Evolutionary conservation across 768 basidiomycete species (phyloP).

Genomic region (Lactifluus subvellereus): DNA sequence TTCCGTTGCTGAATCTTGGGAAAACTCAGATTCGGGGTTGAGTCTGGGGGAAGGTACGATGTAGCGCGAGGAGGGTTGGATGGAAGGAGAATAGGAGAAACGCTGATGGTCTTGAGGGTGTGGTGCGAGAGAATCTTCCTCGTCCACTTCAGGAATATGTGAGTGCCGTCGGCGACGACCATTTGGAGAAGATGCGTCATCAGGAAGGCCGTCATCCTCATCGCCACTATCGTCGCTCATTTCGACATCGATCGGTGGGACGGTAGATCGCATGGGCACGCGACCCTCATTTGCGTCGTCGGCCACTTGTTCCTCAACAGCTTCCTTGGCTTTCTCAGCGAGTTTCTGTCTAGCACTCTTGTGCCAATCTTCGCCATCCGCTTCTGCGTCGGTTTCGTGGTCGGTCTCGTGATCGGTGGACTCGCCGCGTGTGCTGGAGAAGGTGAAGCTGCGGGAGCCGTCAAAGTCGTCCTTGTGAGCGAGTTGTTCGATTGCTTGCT

Average conservation of each 20-base stretch:
- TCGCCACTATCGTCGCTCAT: constrained; percentile 79
- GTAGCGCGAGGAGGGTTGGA: constrained; percentile 31
- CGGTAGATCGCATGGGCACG: constrained; percentile 30
- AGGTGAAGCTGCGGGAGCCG: constrained; percentile 68
- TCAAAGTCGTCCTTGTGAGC: constrained; percentile 50
- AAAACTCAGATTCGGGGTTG: constrained; percentile 1
- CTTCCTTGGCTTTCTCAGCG: constrained; percentile 62
- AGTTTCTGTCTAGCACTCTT: constrained; percentile 58
- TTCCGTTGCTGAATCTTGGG: constrained; percentile 15
- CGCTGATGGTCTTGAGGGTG: not conserved
- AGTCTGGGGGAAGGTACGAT: constrained; percentile 30
- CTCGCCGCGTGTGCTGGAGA: constrained; percentile 57
- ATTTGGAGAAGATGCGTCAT: not conserved
- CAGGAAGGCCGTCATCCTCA: constrained; percentile 39
- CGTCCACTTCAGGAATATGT: constrained; percentile 67
- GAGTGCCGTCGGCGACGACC: constrained; percentile 35
- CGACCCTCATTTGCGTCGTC: constrained; percentile 38
- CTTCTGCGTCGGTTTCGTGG: constrained; percentile 45
- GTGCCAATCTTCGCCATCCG: constrained; percentile 55
- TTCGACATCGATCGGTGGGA: constrained; percentile 69
- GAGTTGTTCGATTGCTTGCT: constrained; percentile 85
- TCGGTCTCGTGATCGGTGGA: constrained; percentile 44
- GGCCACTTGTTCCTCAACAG: constrained; percentile 52
- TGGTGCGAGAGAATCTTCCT: constrained; percentile 35
- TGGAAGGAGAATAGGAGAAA: constrained; percentile 13